Percentiles rank a stretch among this genome's conserved stretches.
These are phyloP conservation scores for Tolypocladium cylindrosporum DNA, from an alignment of 2,329 filamentous ascomycete genomes.

Conservation along the genomic window DNA sequence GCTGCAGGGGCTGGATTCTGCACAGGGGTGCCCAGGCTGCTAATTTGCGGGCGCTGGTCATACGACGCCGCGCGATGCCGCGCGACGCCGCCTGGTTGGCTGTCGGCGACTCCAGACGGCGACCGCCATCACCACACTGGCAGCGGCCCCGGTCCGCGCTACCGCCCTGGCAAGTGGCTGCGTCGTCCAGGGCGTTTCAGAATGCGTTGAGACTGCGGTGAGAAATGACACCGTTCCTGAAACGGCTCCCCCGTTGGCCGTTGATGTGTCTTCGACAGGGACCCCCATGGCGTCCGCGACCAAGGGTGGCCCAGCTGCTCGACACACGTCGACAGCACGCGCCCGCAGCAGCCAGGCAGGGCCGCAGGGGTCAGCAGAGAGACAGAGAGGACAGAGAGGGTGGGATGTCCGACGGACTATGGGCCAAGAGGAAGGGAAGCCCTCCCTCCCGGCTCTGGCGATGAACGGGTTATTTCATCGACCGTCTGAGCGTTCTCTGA, in stretches of 20 bases:
- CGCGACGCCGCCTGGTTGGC: slow-evolving; percentile 7
- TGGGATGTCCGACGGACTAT: neutral
- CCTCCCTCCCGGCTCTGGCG: neutral
- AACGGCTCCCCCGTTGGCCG: slow-evolving; percentile 9
- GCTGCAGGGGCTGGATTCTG: slow-evolving; percentile 1
- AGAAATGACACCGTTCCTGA: slow-evolving; percentile 19
- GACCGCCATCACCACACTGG: slow-evolving; percentile 1
- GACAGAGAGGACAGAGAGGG: neutral
- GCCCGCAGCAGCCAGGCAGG: neutral
- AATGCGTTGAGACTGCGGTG: slow-evolving; percentile 14
- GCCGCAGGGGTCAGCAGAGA: neutral
- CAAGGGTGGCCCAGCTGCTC: neutral
- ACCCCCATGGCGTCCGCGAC: slow-evolving; percentile 1
- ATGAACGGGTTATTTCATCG: neutral
- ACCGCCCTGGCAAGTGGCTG: neutral
- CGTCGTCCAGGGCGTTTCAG: slow-evolving; percentile 14
- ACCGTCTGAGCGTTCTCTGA: neutral
- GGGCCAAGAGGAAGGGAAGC: neutral
- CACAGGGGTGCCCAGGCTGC: slow-evolving; percentile 2
- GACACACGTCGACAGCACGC: neutral
- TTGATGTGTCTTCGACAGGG: slow-evolving; percentile 5
- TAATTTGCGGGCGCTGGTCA: slow-evolving; percentile 4
- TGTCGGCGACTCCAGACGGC: slow-evolving; percentile 7
- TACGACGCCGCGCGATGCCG: slow-evolving; percentile 6
- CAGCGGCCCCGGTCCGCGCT: neutral